Conservation (phyloP, 1,284 basidiomycete genomes). For the Calocybe gambosa region DNA sequence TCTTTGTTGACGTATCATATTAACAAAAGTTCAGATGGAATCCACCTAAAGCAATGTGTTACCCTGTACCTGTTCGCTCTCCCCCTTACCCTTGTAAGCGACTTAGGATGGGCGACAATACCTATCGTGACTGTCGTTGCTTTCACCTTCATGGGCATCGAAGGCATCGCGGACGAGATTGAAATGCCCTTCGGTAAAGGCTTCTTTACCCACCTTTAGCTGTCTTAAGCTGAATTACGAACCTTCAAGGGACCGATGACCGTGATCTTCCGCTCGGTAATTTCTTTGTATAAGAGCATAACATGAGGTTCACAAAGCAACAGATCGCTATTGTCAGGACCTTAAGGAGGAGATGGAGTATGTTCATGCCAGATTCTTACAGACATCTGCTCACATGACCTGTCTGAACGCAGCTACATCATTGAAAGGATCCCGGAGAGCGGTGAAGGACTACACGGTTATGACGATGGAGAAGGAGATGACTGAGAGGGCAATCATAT, state of each 20-base stretch:
- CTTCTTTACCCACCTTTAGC: neutral
- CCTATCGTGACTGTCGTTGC: slow-evolving; percentile 80
- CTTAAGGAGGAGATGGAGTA: slow-evolving; percentile 80
- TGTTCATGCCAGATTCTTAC: slow-evolving; percentile 23
- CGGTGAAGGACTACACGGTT: slow-evolving; percentile 55
- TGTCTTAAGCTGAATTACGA: neutral
- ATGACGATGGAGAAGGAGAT: slow-evolving; percentile 72
- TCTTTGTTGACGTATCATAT: neutral
- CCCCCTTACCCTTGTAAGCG: slow-evolving; percentile 76
- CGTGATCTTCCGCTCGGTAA: slow-evolving; percentile 66
- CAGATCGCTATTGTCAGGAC: slow-evolving; percentile 80
- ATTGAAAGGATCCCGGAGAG: slow-evolving; percentile 76
- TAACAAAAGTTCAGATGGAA: slow-evolving; percentile 46
- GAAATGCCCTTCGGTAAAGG: slow-evolving; percentile 80
- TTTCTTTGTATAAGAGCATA: slow-evolving; percentile 8
- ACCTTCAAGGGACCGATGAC: slow-evolving; percentile 46
- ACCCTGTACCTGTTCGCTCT: slow-evolving; percentile 82
- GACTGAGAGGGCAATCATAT: slow-evolving; percentile 42
- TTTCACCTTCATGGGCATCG: slow-evolving; percentile 89
- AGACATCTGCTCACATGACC: slow-evolving; percentile 6
- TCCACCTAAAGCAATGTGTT: slow-evolving; percentile 93
- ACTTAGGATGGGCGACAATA: slow-evolving; percentile 75
- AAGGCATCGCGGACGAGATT: slow-evolving; percentile 88
- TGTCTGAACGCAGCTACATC: slow-evolving; percentile 49
- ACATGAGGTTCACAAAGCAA: neutral